These are phyloP conservation scores for Hypoxylon fuscum DNA, from an alignment of 495 filamentous ascomycete genomes.

Conservation along the genomic window DNA sequence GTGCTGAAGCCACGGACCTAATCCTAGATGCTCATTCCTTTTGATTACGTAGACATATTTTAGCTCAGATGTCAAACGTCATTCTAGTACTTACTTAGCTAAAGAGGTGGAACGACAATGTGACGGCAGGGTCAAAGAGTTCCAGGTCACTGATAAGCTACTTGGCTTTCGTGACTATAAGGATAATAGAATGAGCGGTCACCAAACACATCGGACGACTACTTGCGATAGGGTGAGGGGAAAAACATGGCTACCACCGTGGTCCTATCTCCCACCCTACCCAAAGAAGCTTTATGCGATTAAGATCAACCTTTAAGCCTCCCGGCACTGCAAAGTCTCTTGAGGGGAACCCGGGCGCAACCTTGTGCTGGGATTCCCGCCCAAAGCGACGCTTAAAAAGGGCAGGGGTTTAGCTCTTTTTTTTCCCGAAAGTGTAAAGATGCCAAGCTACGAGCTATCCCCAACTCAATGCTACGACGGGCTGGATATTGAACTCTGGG, in stretches of 20 bases:
- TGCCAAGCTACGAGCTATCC: not conserved
- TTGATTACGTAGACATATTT: not conserved
- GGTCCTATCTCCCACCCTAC: slow-evolving; percentile 3
- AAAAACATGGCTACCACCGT: slow-evolving; percentile 12
- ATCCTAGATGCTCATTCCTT: not conserved
- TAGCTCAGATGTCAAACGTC: not conserved
- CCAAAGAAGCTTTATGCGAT: slow-evolving; percentile 4
- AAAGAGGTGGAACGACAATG: not conserved
- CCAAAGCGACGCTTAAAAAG: not conserved
- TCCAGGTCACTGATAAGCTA: slow-evolving; percentile 1
- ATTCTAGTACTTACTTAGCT: not conserved
- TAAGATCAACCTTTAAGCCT: slow-evolving; percentile 29
- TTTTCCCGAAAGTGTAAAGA: slow-evolving; percentile 15
- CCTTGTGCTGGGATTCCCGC: slow-evolving; percentile 11
- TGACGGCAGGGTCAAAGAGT: not conserved
- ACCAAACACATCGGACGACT: not conserved
- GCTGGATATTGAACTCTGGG: slow-evolving; percentile 9
- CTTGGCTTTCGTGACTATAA: not conserved
- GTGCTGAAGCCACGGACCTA: not conserved
- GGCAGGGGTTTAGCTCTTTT: slow-evolving; percentile 5
- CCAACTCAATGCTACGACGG: slow-evolving; percentile 16
- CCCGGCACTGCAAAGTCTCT: slow-evolving; percentile 15
- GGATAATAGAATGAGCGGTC: not conserved
- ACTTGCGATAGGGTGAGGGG: not conserved
- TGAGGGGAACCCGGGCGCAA: slow-evolving; percentile 25